Conservation (phyloP, 345 rosid species). For the Mercurialis annua region DNA sequence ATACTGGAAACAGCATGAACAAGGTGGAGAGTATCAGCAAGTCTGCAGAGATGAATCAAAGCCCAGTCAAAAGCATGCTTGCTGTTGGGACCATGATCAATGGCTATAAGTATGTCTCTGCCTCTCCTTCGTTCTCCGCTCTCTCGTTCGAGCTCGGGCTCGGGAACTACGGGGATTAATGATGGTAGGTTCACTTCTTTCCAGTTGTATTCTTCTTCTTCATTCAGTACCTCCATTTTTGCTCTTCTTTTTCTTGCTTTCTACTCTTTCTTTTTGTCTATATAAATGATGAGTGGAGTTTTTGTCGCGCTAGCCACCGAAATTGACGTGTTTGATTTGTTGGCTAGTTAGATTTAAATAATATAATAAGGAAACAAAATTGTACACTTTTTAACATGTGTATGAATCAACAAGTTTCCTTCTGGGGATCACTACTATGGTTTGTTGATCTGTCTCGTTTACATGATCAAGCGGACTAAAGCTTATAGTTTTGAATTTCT, state of each 20-base stretch:
- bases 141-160: conserved; percentile 71
- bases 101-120: conserved; percentile 50
- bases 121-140: conserved; percentile 69
- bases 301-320: neutral
- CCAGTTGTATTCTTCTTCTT: conserved; percentile 59
- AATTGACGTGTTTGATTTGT: conserved; percentile 3
- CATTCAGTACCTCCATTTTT: conserved; percentile 54
- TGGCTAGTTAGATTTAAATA: no score
- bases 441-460: no score
- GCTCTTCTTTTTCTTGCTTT: neutral
- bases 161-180: conserved; percentile 44
- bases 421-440: no score
- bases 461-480: no score
- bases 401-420: no score
- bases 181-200: conserved; percentile 62
- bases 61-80: conserved; percentile 72
- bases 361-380: no score
- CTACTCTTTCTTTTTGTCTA: neutral
- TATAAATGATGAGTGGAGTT: no score
- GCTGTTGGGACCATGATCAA: conserved; percentile 71
- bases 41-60: conserved; percentile 68
- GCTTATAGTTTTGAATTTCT: no score
- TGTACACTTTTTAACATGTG: no score
- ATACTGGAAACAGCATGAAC: conserved; percentile 79
- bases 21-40: conserved; percentile 82